Percentiles rank a stretch among this genome's conserved stretches.
phyloP scores from a whole-genome alignment of 345 rosid species.

The Acer yangbiense region DNA sequence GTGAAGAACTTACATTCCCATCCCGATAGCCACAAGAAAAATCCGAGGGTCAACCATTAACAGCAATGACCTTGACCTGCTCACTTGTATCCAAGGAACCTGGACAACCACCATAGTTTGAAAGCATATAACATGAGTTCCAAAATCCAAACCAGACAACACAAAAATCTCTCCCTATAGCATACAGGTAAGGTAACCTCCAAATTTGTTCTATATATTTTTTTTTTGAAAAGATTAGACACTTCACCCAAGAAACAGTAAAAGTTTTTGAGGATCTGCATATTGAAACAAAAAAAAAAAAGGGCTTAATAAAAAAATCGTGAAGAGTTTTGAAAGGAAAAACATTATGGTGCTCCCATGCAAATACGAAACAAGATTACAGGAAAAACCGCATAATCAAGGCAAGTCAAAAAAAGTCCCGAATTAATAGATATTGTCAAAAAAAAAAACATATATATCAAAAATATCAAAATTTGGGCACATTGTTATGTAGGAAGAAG shows the following conservation, averaged over 20 bases:
- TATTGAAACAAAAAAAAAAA: neutral
- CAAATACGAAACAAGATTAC: neutral
- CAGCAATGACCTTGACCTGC: slow-evolving; percentile 83
- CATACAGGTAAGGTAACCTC: neutral
- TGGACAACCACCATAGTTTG: slow-evolving; percentile 34
- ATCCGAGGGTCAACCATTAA: slow-evolving; percentile 69
- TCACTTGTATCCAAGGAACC: slow-evolving; percentile 98
- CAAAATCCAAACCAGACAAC: neutral
- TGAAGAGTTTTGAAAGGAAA: neutral
- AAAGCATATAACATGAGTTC: slow-evolving; percentile 15
- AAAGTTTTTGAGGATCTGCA: neutral
- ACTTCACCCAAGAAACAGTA: neutral
- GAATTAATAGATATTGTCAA: too few species aligned
- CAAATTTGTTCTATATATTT: neutral
- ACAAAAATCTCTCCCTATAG: neutral
- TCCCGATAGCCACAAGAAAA: slow-evolving; percentile 73
- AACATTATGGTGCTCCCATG: neutral
- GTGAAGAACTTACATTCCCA: slow-evolving; percentile 63
- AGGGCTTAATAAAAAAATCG: neutral
- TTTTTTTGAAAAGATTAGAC: neutral
- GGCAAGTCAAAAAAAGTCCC: neutral
- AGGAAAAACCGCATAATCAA: neutral
- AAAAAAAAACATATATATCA: too few species aligned
- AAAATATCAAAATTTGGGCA: neutral
- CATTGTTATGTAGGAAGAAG: neutral